A percentile compares a stretch with the other conserved stretches of the same genome.
These are phyloP conservation scores for Chaetothyriales sp. DNA, from an alignment of 2,329 filamentous ascomycete genomes.

Conservation along the genomic window DNA sequence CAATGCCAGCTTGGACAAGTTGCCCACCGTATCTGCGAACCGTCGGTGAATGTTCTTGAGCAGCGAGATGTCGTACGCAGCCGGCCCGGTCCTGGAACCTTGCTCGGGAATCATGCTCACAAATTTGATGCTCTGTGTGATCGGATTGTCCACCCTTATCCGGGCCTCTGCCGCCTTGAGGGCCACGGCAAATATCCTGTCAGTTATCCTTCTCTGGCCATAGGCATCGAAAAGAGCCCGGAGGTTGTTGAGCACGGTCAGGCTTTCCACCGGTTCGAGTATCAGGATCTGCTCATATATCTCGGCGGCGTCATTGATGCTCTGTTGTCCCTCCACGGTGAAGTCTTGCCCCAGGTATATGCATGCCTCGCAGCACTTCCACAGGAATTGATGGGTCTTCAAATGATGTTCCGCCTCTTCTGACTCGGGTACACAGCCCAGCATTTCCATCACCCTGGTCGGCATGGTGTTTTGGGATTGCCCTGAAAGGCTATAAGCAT, in stretches of 20 bases:
- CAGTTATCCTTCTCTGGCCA: conserved; percentile 5
- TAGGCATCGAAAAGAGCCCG: conserved; percentile 7
- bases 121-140: conserved; percentile 8
- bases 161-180: conserved; percentile 4
- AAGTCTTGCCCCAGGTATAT: background rate
- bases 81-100: background rate
- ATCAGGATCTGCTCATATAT: conserved; percentile 8
- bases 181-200: conserved; percentile 3
- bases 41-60: conserved; percentile 3
- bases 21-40: conserved; percentile 3
- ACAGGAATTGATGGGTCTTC: background rate
- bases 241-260: conserved; percentile 6
- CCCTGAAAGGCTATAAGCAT: background rate
- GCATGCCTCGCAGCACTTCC: background rate
- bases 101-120: conserved; percentile 6
- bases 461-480: background rate
- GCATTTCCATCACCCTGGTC: background rate
- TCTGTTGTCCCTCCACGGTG: conserved; percentile 1
- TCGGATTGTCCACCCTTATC: conserved; percentile 6
- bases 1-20: conserved; percentile 1
- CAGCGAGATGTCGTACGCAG: conserved; percentile 3
- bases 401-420: background rate
- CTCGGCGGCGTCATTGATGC: conserved; percentile 2
- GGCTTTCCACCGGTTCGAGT: conserved; percentile 3
- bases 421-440: background rate